Base-by-base conservation (phyloP, 2,329 filamentous ascomycete genomes). In the Geosmithia putterillii region DNA sequence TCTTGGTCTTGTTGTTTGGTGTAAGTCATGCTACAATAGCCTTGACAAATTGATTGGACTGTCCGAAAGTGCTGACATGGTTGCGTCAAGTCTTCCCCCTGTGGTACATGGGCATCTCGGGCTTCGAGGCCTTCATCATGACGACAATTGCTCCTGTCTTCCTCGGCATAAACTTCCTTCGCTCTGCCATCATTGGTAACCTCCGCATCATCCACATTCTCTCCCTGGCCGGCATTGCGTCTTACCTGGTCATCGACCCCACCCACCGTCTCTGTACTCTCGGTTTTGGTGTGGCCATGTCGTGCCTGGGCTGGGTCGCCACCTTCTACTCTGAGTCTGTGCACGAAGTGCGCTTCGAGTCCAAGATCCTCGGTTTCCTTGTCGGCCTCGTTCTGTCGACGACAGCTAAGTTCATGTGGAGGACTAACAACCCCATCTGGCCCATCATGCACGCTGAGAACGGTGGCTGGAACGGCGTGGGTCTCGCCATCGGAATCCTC, bases 21-120 rank as follows among this genome's bases (percentile, higher is more conserved):
- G 83, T 87, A 78, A 74, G 83, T 76, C n/a, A n/a, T 34, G 12
- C 12, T 23, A n/a, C n/a, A n/a, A n/a, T n/a, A 22, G 14, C 21
- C 23, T 9, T 34, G 8, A 4, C 40, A 41, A n/a, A n/a, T n/a
- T n/a, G n/a, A n/a, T n/a, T n/a, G n/a, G n/a, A n/a, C n/a, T n/a
- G n/a, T 3, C 22, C 10, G 9, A 22, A 10, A 14, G 18, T 39
- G 23, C 43, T 48, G 42, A 47, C 38, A 20, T 39, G 43, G 15
- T 38, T n/a, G n/a, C 20, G 38, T n/a, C 36, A 41, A 87, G 83
- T 94, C 63, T 98, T 98, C 60, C 92, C 92, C 14, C 76, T 98
- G 10, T 98, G 92, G 92, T 80, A 95, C 60, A 98, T 98, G 92
- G 92, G 92, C 22, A 94, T 98, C 47, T 96, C 90, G 4, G 92